Percentiles rank a stretch among this genome's conserved stretches.
phyloP scores from a whole-genome alignment of 495 filamentous ascomycete species.

The Cercophora samala region DNA sequence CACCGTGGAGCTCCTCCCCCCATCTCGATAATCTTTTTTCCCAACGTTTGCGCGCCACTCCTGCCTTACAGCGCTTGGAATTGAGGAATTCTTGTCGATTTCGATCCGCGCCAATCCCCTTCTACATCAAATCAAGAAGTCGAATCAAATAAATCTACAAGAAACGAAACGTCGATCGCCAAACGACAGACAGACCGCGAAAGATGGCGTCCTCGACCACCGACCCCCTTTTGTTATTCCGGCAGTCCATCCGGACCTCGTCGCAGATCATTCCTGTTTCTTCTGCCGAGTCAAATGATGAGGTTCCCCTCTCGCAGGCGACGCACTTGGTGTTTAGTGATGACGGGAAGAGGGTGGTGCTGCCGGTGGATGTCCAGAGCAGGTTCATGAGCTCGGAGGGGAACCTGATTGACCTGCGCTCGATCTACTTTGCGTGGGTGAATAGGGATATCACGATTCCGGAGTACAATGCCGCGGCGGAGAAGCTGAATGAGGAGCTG shows the following conservation, averaged over 20 bases:
- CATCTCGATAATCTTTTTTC: background rate
- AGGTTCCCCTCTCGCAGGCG: conserved; percentile 63
- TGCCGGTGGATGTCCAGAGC: conserved; percentile 72
- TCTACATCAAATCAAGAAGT: no score
- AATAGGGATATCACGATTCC: conserved; percentile 84
- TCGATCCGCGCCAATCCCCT: background rate
- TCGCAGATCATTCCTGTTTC: conserved; percentile 63
- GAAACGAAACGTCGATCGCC: background rate
- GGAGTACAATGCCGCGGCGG: conserved; percentile 81
- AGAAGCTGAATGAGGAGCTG: conserved; percentile 77
- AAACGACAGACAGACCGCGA: background rate
- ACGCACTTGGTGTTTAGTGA: conserved; percentile 76
- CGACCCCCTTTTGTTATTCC: conserved; percentile 76
- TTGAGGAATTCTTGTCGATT: background rate
- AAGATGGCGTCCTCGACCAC: conserved; percentile 43
- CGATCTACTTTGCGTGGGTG: conserved; percentile 91
- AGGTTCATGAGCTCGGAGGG: conserved; percentile 68
- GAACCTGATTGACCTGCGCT: conserved; percentile 79
- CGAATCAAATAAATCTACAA: background rate
- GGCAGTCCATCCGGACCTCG: conserved; percentile 68
- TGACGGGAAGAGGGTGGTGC: conserved; percentile 53
- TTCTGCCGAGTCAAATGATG: conserved; percentile 50
- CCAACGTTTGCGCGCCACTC: background rate
- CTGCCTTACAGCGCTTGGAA: background rate
- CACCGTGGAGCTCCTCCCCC: background rate